Conservation (phyloP, 2,329 filamentous ascomycete genomes). For the Pleomassaria siparia region DNA sequence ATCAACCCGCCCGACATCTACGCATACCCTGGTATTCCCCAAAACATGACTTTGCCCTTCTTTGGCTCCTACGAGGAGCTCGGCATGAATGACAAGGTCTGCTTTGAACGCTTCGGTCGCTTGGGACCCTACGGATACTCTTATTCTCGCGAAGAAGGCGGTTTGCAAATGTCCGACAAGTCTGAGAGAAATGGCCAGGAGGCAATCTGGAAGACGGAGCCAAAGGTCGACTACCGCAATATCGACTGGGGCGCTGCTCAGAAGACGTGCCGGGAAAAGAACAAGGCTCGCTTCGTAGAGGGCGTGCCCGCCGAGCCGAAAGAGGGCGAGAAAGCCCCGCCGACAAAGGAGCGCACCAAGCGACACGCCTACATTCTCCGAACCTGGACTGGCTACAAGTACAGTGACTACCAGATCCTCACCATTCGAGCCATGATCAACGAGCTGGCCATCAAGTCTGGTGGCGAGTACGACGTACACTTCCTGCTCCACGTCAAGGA, state of each 20-base stretch:
- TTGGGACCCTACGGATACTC: slow-evolving; percentile 55
- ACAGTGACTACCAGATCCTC: slow-evolving; percentile 76
- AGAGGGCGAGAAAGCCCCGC: slow-evolving; percentile 20
- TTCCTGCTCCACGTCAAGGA: slow-evolving; percentile 85
- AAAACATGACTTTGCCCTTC: slow-evolving; percentile 51
- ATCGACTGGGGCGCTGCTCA: slow-evolving; percentile 53
- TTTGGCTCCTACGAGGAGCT: slow-evolving; percentile 53
- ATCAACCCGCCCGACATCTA: slow-evolving; percentile 63
- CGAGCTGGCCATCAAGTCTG: slow-evolving; percentile 77
- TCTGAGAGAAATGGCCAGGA: slow-evolving; percentile 49
- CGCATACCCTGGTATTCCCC: slow-evolving; percentile 60
- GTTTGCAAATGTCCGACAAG: slow-evolving; percentile 51
- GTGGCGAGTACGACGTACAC: slow-evolving; percentile 84
- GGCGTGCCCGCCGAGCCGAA: slow-evolving; percentile 30
- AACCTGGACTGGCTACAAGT: slow-evolving; percentile 80
- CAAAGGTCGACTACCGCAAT: slow-evolving; percentile 50
- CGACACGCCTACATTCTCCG: slow-evolving; percentile 83
- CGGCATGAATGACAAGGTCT: slow-evolving; percentile 50
- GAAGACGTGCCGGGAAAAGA: slow-evolving; percentile 52
- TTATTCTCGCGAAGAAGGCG: slow-evolving; percentile 48
- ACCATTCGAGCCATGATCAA: slow-evolving; percentile 81
- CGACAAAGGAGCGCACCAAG: slow-evolving; percentile 47
- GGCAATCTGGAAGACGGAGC: slow-evolving; percentile 52
- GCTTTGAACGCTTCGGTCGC: slow-evolving; percentile 55
- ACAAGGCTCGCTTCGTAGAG: slow-evolving; percentile 48